Conservation (phyloP, 169 alveolate genomes). For the Plasmodium yoelii region DNA sequence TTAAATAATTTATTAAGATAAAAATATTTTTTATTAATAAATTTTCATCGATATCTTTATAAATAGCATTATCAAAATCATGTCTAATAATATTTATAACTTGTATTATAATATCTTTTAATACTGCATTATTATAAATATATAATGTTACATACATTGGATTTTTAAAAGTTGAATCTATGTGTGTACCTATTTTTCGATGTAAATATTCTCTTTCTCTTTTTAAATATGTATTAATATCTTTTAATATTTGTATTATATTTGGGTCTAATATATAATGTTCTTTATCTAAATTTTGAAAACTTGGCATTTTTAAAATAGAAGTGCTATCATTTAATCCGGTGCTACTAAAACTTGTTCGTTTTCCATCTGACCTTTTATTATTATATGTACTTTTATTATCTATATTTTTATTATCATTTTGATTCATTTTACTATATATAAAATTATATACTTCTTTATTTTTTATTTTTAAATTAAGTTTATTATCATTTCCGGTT, state of each 20-base stretch:
- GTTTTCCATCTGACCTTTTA: background rate
- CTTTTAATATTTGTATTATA: slow-evolving; percentile 42
- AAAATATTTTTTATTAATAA: slow-evolving; percentile 25
- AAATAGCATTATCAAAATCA: slow-evolving; percentile 53
- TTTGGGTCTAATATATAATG: slow-evolving; percentile 55
- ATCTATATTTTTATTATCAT: background rate
- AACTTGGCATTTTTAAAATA: background rate
- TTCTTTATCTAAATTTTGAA: slow-evolving; percentile 15
- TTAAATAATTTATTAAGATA: slow-evolving; percentile 29
- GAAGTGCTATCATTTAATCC: background rate
- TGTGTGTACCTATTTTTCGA: slow-evolving; percentile 46
- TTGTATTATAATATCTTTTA: slow-evolving; percentile 51
- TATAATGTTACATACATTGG: slow-evolving; percentile 71
- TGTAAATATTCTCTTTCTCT: slow-evolving; percentile 57
- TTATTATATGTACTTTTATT: background rate
- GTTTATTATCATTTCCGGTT: slow-evolving; percentile 1
- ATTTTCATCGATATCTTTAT: slow-evolving; percentile 57
- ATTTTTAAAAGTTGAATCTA: slow-evolving; percentile 64
- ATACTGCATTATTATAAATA: slow-evolving; percentile 34
- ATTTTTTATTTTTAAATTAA: slow-evolving; percentile 35
- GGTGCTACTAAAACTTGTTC: background rate
- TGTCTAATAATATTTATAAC: slow-evolving; percentile 38
- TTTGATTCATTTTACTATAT: slow-evolving; percentile 29
- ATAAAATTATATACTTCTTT: slow-evolving; percentile 38
- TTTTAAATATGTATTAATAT: slow-evolving; percentile 46